Conservation (phyloP, 352 stramenopile genomes). For the Phytophthora quininea region DNA sequence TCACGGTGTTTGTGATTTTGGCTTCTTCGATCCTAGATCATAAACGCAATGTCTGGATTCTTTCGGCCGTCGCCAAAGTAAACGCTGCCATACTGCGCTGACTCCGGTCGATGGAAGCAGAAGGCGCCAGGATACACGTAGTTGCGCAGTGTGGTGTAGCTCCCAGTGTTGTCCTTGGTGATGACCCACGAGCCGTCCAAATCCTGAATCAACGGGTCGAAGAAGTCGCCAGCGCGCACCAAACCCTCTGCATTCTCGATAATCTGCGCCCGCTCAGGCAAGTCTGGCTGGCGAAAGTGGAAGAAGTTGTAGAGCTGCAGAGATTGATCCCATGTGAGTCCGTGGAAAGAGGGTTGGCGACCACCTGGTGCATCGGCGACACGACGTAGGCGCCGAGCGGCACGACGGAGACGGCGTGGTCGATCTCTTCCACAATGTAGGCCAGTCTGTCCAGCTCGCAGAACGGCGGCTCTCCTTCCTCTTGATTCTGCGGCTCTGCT, state of each 20-base stretch:
- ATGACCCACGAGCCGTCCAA: constrained; percentile 70
- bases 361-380: constrained; percentile 69
- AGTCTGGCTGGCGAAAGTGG: constrained; percentile 70
- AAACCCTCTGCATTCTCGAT: constrained; percentile 58
- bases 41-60: constrained; percentile 79
- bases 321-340: constrained; percentile 67
- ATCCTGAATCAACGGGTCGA: constrained; percentile 72
- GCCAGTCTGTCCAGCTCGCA: constrained; percentile 79
- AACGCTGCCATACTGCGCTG: constrained; percentile 56
- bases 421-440: constrained; percentile 71
- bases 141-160: constrained; percentile 67
- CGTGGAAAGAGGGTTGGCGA: constrained; percentile 74
- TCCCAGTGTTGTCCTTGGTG: constrained; percentile 68
- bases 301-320: constrained; percentile 78
- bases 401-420: constrained; percentile 60
- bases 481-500: constrained; percentile 40
- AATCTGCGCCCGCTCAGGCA: constrained; percentile 64
- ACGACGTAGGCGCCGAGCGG: constrained; percentile 74
- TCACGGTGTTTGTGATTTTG: not conserved
- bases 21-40: constrained; percentile 47
- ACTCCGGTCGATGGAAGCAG: constrained; percentile 68
- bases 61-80: constrained; percentile 84
- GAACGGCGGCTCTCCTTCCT: constrained; percentile 53
- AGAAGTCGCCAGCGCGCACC: constrained; percentile 70
- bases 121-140: constrained; percentile 68